Evolutionary conservation across 139 green algal genomes (phyloP).

Genomic region (Zygnema circumcarinatum): DNA sequence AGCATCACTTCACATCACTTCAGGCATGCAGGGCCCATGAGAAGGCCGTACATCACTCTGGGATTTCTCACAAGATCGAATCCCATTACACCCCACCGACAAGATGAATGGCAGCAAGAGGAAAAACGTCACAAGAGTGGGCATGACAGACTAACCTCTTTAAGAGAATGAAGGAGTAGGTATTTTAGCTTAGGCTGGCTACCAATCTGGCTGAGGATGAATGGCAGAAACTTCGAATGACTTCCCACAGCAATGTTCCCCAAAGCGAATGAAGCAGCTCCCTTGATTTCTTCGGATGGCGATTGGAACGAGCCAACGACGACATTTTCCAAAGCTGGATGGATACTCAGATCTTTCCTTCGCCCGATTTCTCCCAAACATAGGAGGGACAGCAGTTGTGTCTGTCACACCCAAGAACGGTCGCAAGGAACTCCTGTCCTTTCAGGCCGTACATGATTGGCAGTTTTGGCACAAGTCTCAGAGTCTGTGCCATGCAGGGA

Average conservation of each 20-base stretch:
- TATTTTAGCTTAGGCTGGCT: slow-evolving; percentile 72
- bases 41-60: too few species aligned
- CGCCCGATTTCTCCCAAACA: slow-evolving; percentile 82
- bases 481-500: too few species aligned
- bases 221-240: slow-evolving; percentile 78
- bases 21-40: too few species aligned
- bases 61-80: too few species aligned
- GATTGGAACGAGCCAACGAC: slow-evolving; percentile 58
- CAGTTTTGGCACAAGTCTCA: not conserved
- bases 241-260: slow-evolving; percentile 83
- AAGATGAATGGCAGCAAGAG: slow-evolving; percentile 1
- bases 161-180: slow-evolving; percentile 78
- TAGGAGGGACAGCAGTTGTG: slow-evolving; percentile 81
- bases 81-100: too few species aligned
- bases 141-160: slow-evolving; percentile 84
- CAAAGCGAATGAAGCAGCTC: slow-evolving; percentile 80
- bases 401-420: slow-evolving; percentile 31
- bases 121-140: too few species aligned
- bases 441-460: not conserved
- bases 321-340: slow-evolving; percentile 61
- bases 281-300: slow-evolving; percentile 79
- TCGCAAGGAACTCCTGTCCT: not conserved
- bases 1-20: too few species aligned
- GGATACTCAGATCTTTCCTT: slow-evolving; percentile 70
- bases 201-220: slow-evolving; percentile 72